Percentiles rank a stretch among this genome's conserved stretches.
These are phyloP conservation scores for Hypoxylon crocopeplum DNA, from an alignment of 495 filamentous ascomycete genomes.

Conservation along the genomic window DNA sequence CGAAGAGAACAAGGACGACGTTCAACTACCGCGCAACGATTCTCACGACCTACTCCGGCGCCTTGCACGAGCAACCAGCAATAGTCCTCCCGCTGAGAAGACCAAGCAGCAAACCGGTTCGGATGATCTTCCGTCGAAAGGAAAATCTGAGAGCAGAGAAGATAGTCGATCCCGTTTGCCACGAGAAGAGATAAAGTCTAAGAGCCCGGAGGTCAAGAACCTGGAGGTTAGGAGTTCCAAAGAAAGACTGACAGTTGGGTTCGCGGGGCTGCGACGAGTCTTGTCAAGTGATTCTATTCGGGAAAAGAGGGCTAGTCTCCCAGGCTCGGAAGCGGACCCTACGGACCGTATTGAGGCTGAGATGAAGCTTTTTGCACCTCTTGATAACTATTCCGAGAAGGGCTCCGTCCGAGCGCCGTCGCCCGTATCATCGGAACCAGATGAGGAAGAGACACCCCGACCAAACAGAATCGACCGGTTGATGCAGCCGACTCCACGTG, in stretches of 20 bases:
- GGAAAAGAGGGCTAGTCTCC: constrained; percentile 47
- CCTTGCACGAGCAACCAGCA: constrained; percentile 67
- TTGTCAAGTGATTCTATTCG: constrained; percentile 48
- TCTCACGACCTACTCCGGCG: constrained; percentile 70
- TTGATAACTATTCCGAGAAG: constrained; percentile 60
- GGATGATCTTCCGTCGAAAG: constrained; percentile 6
- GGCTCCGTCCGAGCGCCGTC: constrained; percentile 59
- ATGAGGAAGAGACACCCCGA: constrained; percentile 54
- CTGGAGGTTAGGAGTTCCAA: constrained; percentile 36
- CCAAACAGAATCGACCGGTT: constrained; percentile 51
- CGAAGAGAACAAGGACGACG: constrained; percentile 2
- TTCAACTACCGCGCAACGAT: constrained; percentile 52
- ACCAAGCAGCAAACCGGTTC: constrained; percentile 6
- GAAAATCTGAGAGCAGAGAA: constrained; percentile 8
- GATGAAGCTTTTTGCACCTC: constrained; percentile 60
- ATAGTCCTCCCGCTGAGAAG: constrained; percentile 50
- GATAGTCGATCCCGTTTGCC: constrained; percentile 18
- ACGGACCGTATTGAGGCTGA: constrained; percentile 62
- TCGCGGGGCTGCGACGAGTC: constrained; percentile 44
- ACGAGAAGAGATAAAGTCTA: constrained; percentile 19
- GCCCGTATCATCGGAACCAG: constrained; percentile 41
- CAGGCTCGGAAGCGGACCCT: constrained; percentile 60
- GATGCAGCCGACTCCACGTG: constrained; percentile 56
- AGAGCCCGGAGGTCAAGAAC: constrained; percentile 19
- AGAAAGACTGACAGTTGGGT: constrained; percentile 49